Conservation (phyloP, 148 eudicot genomes). For the Arbutus unedo region DNA sequence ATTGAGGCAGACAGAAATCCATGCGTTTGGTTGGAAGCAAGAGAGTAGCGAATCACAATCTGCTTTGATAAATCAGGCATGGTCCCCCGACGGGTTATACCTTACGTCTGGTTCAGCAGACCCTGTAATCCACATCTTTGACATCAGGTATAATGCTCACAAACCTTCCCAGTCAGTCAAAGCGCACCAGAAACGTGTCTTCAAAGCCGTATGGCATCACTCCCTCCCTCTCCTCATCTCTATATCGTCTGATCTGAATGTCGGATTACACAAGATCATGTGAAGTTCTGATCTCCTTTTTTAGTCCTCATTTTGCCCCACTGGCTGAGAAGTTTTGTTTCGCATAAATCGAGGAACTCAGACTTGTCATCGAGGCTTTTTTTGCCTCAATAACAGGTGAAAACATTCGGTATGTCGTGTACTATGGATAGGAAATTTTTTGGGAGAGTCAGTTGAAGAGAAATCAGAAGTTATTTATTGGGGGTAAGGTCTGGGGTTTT, state of each 20-base stretch:
- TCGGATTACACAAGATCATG: slow-evolving; percentile 76
- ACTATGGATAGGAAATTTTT: background rate
- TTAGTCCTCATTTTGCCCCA: background rate
- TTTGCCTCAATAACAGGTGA: background rate
- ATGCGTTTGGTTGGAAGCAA: slow-evolving; percentile 93
- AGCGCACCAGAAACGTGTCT: slow-evolving; percentile 90
- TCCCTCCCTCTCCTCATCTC: slow-evolving; percentile 73
- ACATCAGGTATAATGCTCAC: slow-evolving; percentile 68
- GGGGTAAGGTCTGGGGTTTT: no score
- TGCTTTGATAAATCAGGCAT: slow-evolving; percentile 89
- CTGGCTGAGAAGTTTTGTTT: background rate
- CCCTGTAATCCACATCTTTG: slow-evolving; percentile 82
- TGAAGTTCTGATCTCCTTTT: slow-evolving; percentile 12
- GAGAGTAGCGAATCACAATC: slow-evolving; percentile 96
- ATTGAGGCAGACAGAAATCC: slow-evolving; percentile 68
- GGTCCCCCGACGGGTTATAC: slow-evolving; percentile 98
- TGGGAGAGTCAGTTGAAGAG: background rate
- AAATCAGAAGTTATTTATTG: background rate
- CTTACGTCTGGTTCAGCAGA: slow-evolving; percentile 90
- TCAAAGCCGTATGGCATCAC: slow-evolving; percentile 89
- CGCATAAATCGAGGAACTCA: background rate
- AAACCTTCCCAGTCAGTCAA: slow-evolving; percentile 81
- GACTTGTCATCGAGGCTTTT: background rate
- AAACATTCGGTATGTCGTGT: background rate
- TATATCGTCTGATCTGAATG: slow-evolving; percentile 82